Evolutionary conservation across 1,284 basidiomycete genomes (phyloP).

Genomic region (Cronartium quercuum): DNA sequence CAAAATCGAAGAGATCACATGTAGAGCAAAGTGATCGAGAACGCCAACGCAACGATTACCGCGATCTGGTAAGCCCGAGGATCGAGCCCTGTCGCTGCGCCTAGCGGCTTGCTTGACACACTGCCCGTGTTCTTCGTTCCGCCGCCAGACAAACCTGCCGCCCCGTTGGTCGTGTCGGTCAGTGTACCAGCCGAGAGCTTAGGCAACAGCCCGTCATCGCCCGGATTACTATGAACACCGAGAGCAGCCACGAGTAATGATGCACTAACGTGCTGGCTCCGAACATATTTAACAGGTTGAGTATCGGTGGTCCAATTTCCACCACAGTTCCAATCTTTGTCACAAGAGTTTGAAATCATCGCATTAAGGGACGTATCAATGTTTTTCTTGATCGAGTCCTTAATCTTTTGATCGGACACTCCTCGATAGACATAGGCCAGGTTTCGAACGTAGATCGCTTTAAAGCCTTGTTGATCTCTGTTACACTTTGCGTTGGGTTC

Average conservation of each 20-base stretch:
- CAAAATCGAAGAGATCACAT: background rate
- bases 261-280: conserved; percentile 36
- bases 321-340: conserved; percentile 30
- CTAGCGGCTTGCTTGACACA: conserved; percentile 6
- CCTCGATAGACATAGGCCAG: conserved; percentile 23
- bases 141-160: conserved; percentile 6
- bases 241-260: conserved; percentile 32
- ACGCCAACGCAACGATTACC: background rate
- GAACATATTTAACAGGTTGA: conserved; percentile 36
- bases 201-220: background rate
- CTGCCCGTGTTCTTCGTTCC: conserved; percentile 21
- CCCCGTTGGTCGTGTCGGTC: conserved; percentile 23
- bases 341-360: conserved; percentile 29
- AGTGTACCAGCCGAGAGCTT: conserved; percentile 23
- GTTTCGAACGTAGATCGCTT: conserved; percentile 28
- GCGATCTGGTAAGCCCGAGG: background rate
- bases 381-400: conserved; percentile 2
- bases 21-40: background rate
- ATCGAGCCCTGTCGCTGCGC: conserved; percentile 2
- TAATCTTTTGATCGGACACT: background rate
- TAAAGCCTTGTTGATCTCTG: conserved; percentile 39
- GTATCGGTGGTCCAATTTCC: conserved; percentile 38
- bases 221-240: conserved; percentile 5
- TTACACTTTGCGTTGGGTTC: conserved; percentile 23
- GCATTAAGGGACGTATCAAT: conserved; percentile 15